Evolutionary conservation across 129 eudicot genomes (phyloP).

Genomic region (Scalesia atractyloides): DNA sequence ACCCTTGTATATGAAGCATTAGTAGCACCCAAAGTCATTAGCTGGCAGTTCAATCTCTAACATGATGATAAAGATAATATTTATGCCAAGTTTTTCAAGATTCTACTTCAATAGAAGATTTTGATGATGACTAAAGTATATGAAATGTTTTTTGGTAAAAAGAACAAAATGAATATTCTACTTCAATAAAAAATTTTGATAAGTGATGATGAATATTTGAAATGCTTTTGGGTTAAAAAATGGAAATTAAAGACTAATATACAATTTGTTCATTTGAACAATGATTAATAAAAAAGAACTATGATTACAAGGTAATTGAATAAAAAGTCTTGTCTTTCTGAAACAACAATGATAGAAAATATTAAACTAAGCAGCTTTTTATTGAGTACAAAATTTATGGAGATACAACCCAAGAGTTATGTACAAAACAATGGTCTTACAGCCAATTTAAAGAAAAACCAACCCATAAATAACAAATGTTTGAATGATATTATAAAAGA

Average conservation of each 20-base stretch:
- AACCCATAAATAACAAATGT: not conserved
- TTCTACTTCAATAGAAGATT: not conserved
- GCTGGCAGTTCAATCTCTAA: not conserved
- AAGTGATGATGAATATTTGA: too few species aligned
- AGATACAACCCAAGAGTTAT: conserved; percentile 26
- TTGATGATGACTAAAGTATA: not conserved
- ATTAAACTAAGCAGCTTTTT: conserved; percentile 13
- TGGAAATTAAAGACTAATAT: too few species aligned
- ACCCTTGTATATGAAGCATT: conserved; percentile 17
- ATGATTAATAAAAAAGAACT: not conserved
- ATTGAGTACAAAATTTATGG: conserved; percentile 18
- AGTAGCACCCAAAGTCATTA: conserved; percentile 3
- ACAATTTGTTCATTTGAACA: not conserved
- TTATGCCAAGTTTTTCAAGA: not conserved
- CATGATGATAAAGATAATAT: not conserved
- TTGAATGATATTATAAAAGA: not conserved
- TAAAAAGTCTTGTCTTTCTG: not conserved
- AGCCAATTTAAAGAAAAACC: not conserved
- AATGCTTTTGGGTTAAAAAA: too few species aligned
- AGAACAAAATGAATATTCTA: not conserved
- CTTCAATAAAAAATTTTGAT: too few species aligned
- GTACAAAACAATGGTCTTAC: conserved; percentile 14
- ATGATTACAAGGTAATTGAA: not conserved
- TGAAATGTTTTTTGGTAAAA: not conserved
- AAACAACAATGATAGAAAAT: conserved; percentile 2